Evolutionary conservation across 1,284 basidiomycete genomes (phyloP).

Genomic region (Ceratobasidium sp.): DNA sequence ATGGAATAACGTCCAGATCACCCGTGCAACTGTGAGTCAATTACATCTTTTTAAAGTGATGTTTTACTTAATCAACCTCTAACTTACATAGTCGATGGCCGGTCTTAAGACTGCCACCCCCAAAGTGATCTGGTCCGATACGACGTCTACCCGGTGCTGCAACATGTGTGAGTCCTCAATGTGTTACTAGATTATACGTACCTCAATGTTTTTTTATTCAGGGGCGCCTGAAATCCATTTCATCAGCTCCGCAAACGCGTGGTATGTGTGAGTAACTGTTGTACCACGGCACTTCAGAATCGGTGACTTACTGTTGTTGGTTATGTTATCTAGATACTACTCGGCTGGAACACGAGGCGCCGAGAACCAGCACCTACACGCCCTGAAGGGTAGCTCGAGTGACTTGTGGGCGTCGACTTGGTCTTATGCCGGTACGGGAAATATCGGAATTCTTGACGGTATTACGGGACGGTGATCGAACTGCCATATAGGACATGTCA

Average conservation of each 20-base stretch:
- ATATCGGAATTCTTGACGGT: background rate
- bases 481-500: conserved; percentile 52
- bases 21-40: too few species aligned
- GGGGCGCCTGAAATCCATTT: conserved; percentile 48
- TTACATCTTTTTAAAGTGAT: conserved; percentile 58
- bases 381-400: conserved; percentile 58
- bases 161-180: conserved; percentile 56
- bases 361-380: conserved; percentile 59
- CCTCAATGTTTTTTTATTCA: too few species aligned
- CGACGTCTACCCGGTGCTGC: conserved; percentile 60
- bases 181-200: background rate
- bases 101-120: too few species aligned
- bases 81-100: conserved; percentile 54
- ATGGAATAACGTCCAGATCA: conserved; percentile 61
- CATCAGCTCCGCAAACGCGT: conserved; percentile 36
- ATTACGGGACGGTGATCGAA: too few species aligned
- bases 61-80: background rate
- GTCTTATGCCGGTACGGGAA: conserved; percentile 24
- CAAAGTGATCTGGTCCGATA: conserved; percentile 60
- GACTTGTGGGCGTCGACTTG: conserved; percentile 58
- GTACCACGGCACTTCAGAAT: too few species aligned
- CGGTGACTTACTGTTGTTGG: background rate
- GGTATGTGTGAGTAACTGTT: conserved; percentile 44
- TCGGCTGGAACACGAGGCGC: conserved; percentile 58
- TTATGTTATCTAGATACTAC: conserved; percentile 56